Conservation (phyloP, 192 early-diverging fungal genomes). For the Entomortierella chlamydospora region DNA sequence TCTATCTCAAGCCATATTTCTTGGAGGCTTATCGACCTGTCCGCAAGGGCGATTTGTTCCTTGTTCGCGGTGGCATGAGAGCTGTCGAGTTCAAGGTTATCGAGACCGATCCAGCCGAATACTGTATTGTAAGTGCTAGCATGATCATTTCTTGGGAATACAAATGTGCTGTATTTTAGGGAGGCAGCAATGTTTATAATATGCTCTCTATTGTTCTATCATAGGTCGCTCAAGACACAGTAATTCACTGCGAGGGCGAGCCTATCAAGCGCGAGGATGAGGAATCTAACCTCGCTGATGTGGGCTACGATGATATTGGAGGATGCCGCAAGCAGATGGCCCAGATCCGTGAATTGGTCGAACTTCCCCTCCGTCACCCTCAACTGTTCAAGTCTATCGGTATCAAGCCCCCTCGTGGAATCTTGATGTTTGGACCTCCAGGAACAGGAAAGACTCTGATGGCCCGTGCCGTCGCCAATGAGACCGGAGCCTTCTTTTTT, state of each 20-base stretch:
- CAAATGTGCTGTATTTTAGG: too few relatives aligned
- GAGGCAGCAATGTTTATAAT: too few relatives aligned
- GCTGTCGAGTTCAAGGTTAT: constrained; percentile 99
- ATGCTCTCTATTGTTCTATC: constrained; percentile 68
- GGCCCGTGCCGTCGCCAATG: constrained; percentile 98
- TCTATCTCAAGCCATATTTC: constrained; percentile 99
- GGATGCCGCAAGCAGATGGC: constrained; percentile 99
- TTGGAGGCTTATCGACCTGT: constrained; percentile 98
- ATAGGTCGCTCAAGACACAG: constrained; percentile 95
- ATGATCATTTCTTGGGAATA: background rate
- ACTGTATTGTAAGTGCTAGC: constrained; percentile 89
- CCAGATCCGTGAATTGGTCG: constrained; percentile 98
- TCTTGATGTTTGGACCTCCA: constrained; percentile 98
- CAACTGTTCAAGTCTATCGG: constrained; percentile 99
- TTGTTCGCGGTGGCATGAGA: constrained; percentile 96
- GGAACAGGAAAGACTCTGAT: constrained; percentile 99
- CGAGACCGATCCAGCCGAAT: constrained; percentile 94
- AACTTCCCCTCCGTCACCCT: constrained; percentile 97
- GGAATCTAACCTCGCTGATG: constrained; percentile 90
- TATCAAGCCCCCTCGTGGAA: constrained; percentile 98
- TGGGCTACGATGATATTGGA: constrained; percentile 99
- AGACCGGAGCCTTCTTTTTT: constrained; percentile 99
- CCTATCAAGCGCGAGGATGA: constrained; percentile 99
- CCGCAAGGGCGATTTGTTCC: constrained; percentile 93
- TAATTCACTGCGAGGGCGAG: constrained; percentile 98